Base-by-base conservation (phyloP, 805 yeast species). In the Vanderwaltozyma yarrowii region DNA sequence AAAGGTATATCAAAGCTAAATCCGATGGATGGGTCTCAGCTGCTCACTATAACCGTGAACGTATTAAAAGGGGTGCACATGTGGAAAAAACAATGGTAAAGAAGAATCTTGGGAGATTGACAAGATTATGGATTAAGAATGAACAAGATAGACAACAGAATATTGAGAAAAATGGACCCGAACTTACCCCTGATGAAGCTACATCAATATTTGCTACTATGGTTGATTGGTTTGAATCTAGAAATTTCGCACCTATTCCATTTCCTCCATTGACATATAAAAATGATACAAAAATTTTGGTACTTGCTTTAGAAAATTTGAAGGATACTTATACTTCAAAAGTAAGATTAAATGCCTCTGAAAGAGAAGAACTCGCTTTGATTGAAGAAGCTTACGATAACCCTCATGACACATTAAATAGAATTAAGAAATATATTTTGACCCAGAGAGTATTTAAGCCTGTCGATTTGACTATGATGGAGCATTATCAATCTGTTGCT, bases 1-100 rank as follows among this genome's bases (percentile, higher is more conserved):
- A 84, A 52, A 73, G 95, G 32, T 92, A 92, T 52, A 79, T 92
- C 35, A 80, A 86, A 52, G 95, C 96, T 1, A 89, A 92, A 57
- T 96, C 97, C 2, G 96, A 89, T 50, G 94, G 95, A 6, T 92
- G 97, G 97, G 73, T 86, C 11, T 78, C 92, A 1, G 88, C 85
- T 13, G 95, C 98, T 1, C 95, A 89, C 52, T 78, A 80, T 51
- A 92, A 89, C 54, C 70, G 99, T 46, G 96, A 87, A 45, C 69
- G 96, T 36, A 84, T 92, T 31, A 73, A 78, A 47, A 70, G 80
- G 29, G 97, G 97, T n/a, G 86, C 81, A 0, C 80, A 88, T 11
- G 92, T 87, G 14, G 99, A 92, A 52, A 92, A 92, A 51, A 84
- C 96, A 0, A 92, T 86, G 7, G 94, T 92, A 0, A 83, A 83